Conservation (phyloP, 257 asterid species). For the Nicotiana sylvestris region DNA sequence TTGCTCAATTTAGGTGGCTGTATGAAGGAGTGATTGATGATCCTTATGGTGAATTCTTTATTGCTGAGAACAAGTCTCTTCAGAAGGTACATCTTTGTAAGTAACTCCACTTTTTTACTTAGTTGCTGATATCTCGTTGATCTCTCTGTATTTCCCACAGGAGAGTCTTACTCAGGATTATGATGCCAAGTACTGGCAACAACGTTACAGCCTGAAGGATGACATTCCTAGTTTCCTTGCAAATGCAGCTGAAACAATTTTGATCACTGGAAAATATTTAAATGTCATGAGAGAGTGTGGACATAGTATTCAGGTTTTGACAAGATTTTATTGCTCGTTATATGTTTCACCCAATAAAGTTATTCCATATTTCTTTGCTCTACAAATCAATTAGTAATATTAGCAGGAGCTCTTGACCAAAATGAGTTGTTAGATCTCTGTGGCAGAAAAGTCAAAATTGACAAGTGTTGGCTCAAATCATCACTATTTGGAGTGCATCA, state of each 20-base stretch:
- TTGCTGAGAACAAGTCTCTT: conserved; percentile 93
- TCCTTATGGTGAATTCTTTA: conserved; percentile 93
- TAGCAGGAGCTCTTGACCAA: conserved; percentile 29
- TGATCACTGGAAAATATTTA: conserved; percentile 91
- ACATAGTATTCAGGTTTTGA: conserved; percentile 73
- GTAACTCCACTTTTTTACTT: conserved; percentile 1
- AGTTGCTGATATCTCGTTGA: conserved; percentile 12
- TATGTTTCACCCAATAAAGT: conserved; percentile 1
- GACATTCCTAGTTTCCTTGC: conserved; percentile 93
- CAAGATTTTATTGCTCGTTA: conserved; percentile 8
- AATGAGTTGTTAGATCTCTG: conserved; percentile 67
- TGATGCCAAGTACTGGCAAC: conserved; percentile 94
- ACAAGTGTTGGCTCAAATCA: conserved; percentile 82
- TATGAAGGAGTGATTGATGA: conserved; percentile 97
- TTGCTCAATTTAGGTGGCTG: conserved; percentile 71
- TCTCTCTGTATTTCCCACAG: conserved; percentile 38
- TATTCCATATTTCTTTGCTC: neutral
- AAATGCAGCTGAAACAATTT: conserved; percentile 91
- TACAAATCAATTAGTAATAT: conserved; percentile 18
- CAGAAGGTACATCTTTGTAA: conserved; percentile 57
- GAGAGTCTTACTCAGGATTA: conserved; percentile 97
- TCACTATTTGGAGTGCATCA: conserved; percentile 90
- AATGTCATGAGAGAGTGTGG: conserved; percentile 99
- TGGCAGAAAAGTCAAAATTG: conserved; percentile 74
- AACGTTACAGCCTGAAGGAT: conserved; percentile 93